These are phyloP conservation scores for Penicillium argentinense DNA, from an alignment of 495 filamentous ascomycete genomes.

Conservation along the genomic window DNA sequence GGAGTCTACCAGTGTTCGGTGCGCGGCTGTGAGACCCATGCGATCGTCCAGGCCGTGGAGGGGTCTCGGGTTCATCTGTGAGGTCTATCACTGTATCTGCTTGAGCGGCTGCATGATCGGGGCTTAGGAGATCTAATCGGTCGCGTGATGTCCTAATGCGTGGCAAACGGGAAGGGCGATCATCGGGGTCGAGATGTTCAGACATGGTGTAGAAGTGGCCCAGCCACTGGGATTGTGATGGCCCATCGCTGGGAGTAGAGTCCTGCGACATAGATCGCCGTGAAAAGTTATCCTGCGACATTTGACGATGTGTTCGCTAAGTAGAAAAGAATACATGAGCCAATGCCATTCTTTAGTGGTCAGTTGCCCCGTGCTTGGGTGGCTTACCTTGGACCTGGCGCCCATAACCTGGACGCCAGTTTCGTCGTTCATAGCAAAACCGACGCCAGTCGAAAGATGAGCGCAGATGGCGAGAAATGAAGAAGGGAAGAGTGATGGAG, in stretches of 20 bases:
- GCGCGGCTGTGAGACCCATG: background rate
- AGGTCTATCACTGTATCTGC: slow-evolving; percentile 53
- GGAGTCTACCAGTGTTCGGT: slow-evolving; percentile 20
- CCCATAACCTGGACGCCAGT: slow-evolving; percentile 39
- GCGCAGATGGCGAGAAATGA: background rate
- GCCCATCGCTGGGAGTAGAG: slow-evolving; percentile 14
- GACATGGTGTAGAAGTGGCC: slow-evolving; percentile 18
- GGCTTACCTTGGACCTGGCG: slow-evolving; percentile 43
- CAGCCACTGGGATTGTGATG: slow-evolving; percentile 22
- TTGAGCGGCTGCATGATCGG: slow-evolving; percentile 29
- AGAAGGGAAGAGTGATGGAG: background rate
- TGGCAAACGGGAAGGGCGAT: slow-evolving; percentile 22
- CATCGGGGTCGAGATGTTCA: slow-evolving; percentile 11
- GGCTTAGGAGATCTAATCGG: slow-evolving; percentile 51
- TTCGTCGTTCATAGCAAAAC: slow-evolving; percentile 42
- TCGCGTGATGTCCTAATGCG: slow-evolving; percentile 42
- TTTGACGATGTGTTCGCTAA: slow-evolving; percentile 42
- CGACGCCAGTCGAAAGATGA: too few relatives aligned
- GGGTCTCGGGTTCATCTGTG: slow-evolving; percentile 49
- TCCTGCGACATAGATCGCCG: too few relatives aligned
- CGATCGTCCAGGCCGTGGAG: slow-evolving; percentile 16
- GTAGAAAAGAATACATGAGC: slow-evolving; percentile 3
- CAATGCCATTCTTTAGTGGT: slow-evolving; percentile 1
- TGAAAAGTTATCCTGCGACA: slow-evolving; percentile 33
- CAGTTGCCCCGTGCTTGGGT: slow-evolving; percentile 27